Conservation (phyloP, 495 filamentous ascomycete genomes). For the Aspergillus cristatus region DNA sequence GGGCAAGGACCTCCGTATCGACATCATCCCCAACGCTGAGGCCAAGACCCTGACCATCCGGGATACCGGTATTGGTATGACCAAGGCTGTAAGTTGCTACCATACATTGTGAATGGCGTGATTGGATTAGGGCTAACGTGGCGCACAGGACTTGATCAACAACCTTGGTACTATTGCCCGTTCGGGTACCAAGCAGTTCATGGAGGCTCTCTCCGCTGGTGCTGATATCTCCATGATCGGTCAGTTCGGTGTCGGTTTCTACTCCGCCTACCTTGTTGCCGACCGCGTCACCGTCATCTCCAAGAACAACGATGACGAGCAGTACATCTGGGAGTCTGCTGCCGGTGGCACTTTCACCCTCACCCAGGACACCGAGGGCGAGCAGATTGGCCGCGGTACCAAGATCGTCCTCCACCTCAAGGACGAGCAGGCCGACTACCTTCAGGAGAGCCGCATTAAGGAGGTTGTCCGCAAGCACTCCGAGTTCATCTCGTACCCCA, state of each 20-base stretch:
- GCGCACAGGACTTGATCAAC: conserved; percentile 86
- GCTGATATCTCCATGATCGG: conserved; percentile 99
- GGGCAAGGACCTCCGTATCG: conserved; percentile 93
- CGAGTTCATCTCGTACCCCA: conserved; percentile 99
- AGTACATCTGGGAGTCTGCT: conserved; percentile 98
- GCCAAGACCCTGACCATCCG: conserved; percentile 93
- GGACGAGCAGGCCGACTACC: conserved; percentile 97
- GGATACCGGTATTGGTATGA: conserved; percentile 99
- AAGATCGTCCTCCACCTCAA: conserved; percentile 98
- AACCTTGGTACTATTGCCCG: conserved; percentile 99
- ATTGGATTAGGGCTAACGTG: too few species aligned
- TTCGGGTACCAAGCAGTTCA: conserved; percentile 99
- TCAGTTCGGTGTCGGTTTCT: conserved; percentile 99
- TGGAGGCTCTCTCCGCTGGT: conserved; percentile 97
- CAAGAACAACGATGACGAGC: conserved; percentile 99
- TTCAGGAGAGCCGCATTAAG: conserved; percentile 98
- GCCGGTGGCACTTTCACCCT: conserved; percentile 97
- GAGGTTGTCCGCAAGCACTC: conserved; percentile 99
- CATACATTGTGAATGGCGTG: too few species aligned
- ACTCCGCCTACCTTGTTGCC: conserved; percentile 98
- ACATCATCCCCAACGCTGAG: conserved; percentile 95
- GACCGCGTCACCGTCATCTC: conserved; percentile 92
- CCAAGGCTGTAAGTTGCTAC: conserved; percentile 79
- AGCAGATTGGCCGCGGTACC: conserved; percentile 85
- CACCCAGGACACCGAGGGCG: conserved; percentile 79